These are phyloP conservation scores for Neoboletus brunneissimus DNA, from an alignment of 768 basidiomycete genomes.

Conservation along the genomic window DNA sequence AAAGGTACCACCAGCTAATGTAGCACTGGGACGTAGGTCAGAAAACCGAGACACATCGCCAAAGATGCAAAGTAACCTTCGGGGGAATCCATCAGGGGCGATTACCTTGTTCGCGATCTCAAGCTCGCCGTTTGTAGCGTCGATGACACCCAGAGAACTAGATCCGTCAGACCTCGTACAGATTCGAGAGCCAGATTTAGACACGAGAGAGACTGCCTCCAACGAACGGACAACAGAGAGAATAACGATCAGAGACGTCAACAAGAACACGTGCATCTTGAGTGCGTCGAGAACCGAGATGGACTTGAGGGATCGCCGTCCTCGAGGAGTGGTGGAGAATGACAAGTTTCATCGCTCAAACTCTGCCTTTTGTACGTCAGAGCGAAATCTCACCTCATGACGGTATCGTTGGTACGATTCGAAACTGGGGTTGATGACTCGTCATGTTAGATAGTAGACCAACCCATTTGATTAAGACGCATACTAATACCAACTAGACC, in stretches of 20 bases:
- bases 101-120: conserved; percentile 43
- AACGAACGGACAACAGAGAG: conserved; percentile 12
- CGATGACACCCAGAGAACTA: conserved; percentile 13
- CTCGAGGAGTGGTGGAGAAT: neutral
- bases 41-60: neutral
- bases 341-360: neutral
- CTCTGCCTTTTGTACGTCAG: conserved; percentile 11
- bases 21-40: conserved; percentile 30
- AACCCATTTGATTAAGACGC: neutral
- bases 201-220: conserved; percentile 19
- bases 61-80: conserved; percentile 30
- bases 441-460: conserved; percentile 1
- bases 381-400: neutral
- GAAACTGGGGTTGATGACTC: conserved; percentile 1
- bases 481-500: neutral
- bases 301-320: conserved; percentile 17
- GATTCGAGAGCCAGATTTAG: conserved; percentile 2
- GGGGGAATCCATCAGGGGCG: conserved; percentile 48
- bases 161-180: conserved; percentile 1
- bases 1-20: conserved; percentile 45
- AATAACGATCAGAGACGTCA: conserved; percentile 10
- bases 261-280: conserved; percentile 23
- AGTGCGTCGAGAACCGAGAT: conserved; percentile 6
- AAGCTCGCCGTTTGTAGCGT: conserved; percentile 32
- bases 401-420: conserved; percentile 2